A percentile compares a stretch with the other conserved stretches of the same genome.
Evolutionary conservation across 2,329 filamentous ascomycete genomes (phyloP).

Genomic region (Paecilomyces niveus): DNA sequence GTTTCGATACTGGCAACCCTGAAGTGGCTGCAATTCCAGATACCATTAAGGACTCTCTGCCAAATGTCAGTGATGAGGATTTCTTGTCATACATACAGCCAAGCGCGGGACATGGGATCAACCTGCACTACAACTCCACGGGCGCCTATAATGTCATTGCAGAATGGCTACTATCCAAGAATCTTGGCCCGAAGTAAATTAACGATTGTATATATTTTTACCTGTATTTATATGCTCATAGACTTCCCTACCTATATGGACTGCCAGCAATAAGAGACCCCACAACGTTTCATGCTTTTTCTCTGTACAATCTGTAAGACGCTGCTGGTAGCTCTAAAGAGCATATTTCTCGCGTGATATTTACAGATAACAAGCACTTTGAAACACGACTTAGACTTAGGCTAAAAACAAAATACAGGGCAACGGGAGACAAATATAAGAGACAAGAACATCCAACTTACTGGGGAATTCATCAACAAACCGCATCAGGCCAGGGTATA

Average conservation of each 20-base stretch:
- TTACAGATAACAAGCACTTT: no score
- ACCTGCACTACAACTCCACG: not conserved
- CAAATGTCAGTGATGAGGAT: not conserved
- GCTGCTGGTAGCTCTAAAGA: no score
- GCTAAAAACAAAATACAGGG: no score
- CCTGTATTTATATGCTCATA: not conserved
- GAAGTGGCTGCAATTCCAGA: not conserved
- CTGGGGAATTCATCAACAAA: no score
- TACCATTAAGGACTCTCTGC: not conserved
- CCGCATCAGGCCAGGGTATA: no score
- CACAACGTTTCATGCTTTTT: no score
- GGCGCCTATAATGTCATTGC: not conserved
- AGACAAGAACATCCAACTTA: no score
- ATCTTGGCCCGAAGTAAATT: not conserved
- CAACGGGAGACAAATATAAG: no score
- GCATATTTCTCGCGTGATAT: no score
- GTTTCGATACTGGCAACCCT: not conserved
- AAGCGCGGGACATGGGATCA: not conserved
- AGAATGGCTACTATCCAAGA: not conserved
- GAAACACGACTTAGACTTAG: no score
- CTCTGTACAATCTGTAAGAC: no score
- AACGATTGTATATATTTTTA: not conserved
- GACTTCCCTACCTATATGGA: not conserved
- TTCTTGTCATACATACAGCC: not conserved
- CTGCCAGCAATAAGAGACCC: no score